A percentile compares a stretch with the other conserved stretches of the same genome.
Conservation (phyloP, 2,329 filamentous ascomycete genomes). For the Plenodomus tracheiphilus region DNA sequence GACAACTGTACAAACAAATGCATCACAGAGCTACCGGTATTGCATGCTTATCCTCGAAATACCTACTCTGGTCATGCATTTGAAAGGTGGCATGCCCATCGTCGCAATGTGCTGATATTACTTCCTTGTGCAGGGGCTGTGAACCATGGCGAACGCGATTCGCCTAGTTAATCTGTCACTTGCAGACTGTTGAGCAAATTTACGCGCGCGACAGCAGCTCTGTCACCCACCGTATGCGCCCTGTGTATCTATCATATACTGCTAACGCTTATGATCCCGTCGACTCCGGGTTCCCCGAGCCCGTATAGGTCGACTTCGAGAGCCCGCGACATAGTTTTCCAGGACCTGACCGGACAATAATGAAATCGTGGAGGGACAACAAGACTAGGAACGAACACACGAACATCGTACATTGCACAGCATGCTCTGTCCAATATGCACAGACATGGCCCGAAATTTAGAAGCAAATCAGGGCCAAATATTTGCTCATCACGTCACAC, state of each 20-base stretch:
- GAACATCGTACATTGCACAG: background rate
- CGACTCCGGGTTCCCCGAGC: background rate
- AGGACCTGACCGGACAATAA: too few species aligned
- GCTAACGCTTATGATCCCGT: background rate
- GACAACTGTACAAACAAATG: too few species aligned
- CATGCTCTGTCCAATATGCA: background rate
- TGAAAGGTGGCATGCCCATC: too few species aligned
- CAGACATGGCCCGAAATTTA: background rate
- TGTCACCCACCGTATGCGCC: background rate
- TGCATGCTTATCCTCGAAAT: background rate
- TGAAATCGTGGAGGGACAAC: too few species aligned
- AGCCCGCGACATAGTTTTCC: too few species aligned
- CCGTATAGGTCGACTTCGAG: background rate
- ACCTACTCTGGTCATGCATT: background rate
- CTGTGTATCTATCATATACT: background rate
- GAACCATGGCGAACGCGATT: too few species aligned
- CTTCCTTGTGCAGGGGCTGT: too few species aligned
- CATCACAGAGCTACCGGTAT: too few species aligned
- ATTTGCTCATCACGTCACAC: background rate
- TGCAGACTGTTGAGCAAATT: background rate
- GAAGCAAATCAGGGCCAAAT: background rate
- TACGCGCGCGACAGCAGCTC: background rate
- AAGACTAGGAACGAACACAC: background rate
- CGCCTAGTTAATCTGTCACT: background rate
- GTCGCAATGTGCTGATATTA: too few species aligned